phyloP scores from a whole-genome alignment of 495 filamentous ascomycete species.

The Xylaria longipes region DNA sequence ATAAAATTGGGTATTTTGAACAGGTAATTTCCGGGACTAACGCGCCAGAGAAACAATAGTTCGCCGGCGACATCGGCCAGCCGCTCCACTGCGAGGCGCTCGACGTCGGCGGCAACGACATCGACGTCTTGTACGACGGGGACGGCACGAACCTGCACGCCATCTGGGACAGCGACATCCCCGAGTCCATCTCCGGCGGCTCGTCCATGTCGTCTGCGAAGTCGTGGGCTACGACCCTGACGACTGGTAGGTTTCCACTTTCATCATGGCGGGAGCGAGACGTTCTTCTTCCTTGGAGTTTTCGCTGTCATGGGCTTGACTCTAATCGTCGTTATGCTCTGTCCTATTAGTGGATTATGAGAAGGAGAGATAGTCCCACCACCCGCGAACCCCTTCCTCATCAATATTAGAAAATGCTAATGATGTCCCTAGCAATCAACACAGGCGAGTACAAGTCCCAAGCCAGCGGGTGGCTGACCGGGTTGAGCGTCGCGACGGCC shows the following conservation, averaged over 20 bases:
- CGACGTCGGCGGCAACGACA: conserved; percentile 64
- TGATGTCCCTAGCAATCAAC: conserved; percentile 47
- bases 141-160: conserved; percentile 65
- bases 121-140: conserved; percentile 62
- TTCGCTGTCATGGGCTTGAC: not conserved
- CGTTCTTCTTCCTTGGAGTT: not conserved
- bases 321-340: not conserved
- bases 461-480: conserved; percentile 56
- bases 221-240: conserved; percentile 46
- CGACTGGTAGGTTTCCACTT: conserved; percentile 28
- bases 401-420: conserved; percentile 1
- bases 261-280: not conserved
- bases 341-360: not conserved
- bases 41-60: conserved; percentile 36
- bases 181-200: conserved; percentile 60
- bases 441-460: conserved; percentile 53
- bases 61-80: conserved; percentile 68
- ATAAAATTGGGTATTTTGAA: not conserved
- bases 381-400: not conserved
- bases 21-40: not conserved
- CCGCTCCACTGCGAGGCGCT: conserved; percentile 67
- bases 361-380: not conserved
- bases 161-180: conserved; percentile 70
- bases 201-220: conserved; percentile 44
- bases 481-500: conserved; percentile 49